Conservation (phyloP, 768 basidiomycete species). For the Amanita rimosa region DNA sequence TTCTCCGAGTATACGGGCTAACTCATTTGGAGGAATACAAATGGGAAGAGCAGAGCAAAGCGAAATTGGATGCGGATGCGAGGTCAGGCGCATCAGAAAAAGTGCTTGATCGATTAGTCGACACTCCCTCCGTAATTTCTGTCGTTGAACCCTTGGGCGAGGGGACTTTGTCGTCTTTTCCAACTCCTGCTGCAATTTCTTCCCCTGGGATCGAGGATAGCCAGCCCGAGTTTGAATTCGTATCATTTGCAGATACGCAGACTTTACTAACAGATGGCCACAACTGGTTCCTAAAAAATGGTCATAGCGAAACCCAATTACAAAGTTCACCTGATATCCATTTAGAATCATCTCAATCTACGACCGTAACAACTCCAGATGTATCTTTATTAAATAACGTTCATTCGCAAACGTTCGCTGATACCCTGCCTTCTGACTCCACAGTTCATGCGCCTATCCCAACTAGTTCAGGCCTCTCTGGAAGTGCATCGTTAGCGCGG, state of each 20-base stretch:
- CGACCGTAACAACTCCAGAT: neutral
- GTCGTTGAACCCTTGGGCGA: neutral
- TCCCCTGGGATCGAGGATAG: neutral
- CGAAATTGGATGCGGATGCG: slow-evolving; percentile 17
- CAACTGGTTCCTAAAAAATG: neutral
- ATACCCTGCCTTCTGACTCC: neutral
- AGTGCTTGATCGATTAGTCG: neutral
- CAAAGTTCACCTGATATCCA: neutral
- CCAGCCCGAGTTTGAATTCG: neutral
- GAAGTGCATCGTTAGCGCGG: neutral
- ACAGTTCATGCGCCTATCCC: neutral
- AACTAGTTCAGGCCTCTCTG: neutral
- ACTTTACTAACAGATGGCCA: neutral
- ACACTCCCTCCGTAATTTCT: neutral
- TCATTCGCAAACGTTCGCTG: neutral
- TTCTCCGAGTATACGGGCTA: slow-evolving; percentile 88
- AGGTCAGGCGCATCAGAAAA: neutral
- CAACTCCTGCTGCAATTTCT: neutral
- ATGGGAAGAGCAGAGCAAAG: slow-evolving; percentile 63
- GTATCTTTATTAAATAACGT: neutral
- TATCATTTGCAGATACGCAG: neutral
- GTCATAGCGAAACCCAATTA: neutral
- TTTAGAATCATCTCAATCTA: neutral
- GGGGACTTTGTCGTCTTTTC: neutral
- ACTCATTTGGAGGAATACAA: slow-evolving; percentile 97